These are phyloP conservation scores for Neonectria coccinea DNA, from an alignment of 2,329 filamentous ascomycete genomes.

Conservation along the genomic window DNA sequence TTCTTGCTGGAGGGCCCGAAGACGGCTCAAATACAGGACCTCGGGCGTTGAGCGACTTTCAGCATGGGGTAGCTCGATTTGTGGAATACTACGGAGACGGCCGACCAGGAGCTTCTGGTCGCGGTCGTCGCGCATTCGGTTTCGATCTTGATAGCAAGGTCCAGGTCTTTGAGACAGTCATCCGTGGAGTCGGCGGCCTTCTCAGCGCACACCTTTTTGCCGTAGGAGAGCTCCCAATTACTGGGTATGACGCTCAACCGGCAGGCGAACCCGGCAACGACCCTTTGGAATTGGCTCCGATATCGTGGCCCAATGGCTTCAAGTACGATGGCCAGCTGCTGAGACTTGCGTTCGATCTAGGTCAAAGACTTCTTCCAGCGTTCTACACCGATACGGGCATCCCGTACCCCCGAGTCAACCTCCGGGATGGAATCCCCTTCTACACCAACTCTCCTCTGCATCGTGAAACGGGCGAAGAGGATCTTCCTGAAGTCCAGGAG, in stretches of 20 bases:
- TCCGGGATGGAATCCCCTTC: conserved; percentile 91
- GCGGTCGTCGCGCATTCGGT: conserved; percentile 78
- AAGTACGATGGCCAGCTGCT: conserved; percentile 90
- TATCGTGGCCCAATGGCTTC: conserved; percentile 81
- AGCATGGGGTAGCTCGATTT: conserved; percentile 80
- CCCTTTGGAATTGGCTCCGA: conserved; percentile 63
- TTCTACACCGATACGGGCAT: conserved; percentile 93
- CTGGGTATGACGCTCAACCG: conserved; percentile 73
- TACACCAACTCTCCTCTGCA: conserved; percentile 89
- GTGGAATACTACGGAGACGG: conserved; percentile 91
- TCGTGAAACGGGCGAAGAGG: conserved; percentile 55
- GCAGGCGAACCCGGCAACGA: conserved; percentile 48
- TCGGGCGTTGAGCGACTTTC: conserved; percentile 77
- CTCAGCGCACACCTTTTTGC: conserved; percentile 95
- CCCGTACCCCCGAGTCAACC: conserved; percentile 93
- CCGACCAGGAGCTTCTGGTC: conserved; percentile 72
- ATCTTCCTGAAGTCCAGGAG: conserved; percentile 64
- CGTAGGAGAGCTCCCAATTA: conserved; percentile 87
- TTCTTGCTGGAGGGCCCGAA: conserved; percentile 80
- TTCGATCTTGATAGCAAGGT: conserved; percentile 99
- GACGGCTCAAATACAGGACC: conserved; percentile 52
- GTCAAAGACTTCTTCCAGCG: conserved; percentile 84
- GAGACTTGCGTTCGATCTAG: conserved; percentile 88
- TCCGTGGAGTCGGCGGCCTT: conserved; percentile 89
- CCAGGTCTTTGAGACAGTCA: conserved; percentile 98